Evolutionary conservation across 164 flowering plant genomes (phyloP), one percentile per base, ranked within the genome.

Genomic region (Tetracentron sinense): DNA sequence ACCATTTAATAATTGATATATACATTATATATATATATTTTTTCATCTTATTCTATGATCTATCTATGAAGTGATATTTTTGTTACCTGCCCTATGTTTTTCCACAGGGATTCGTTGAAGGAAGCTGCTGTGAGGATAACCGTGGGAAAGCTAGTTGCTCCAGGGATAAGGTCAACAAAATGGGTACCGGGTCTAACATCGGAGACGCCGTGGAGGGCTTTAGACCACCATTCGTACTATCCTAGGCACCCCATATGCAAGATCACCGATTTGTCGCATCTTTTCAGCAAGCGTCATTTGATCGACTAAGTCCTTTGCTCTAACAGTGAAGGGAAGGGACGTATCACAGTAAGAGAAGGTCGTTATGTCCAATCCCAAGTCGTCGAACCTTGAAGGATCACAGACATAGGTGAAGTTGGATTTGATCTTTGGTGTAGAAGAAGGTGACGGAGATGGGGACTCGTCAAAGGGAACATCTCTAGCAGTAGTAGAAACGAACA

Each of bases 151-250:
- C 73, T 75, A 0, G 82, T 78, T 0, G 79, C 82, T 20, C 72
- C 71, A 35, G 75, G 72, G 3, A 71, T 50, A 0, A 12, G 0
- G 6, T 44, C 42, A 65, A 62, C 57, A 58, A 72, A 56, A 19
- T 15, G 14, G 7, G 63, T 67, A 6, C 64, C 72, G 2, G 33
- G 49, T 0, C 75, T 77, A 1, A 47, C 28, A 27, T 72, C n/a
- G 2, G 81, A 72, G 10, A 76, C 72, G 17, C 80, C 82, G 56
- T 79, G 80, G 5, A 75, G 42, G 0, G 77, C 78, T 66, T 78
- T 78, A 1, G 74, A 67, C 77, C 77, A 77, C 80, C 77, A 77
- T 47, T 61, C 35, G 28, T 71, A 75, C 15, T 31, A 71, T 16
- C 42, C 72, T 49, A 1, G 30, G 22, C 2, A 64, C 63, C 5